Base-by-base conservation (phyloP, 2,329 filamentous ascomycete species). In the Microsporum ferrugineum region DNA sequence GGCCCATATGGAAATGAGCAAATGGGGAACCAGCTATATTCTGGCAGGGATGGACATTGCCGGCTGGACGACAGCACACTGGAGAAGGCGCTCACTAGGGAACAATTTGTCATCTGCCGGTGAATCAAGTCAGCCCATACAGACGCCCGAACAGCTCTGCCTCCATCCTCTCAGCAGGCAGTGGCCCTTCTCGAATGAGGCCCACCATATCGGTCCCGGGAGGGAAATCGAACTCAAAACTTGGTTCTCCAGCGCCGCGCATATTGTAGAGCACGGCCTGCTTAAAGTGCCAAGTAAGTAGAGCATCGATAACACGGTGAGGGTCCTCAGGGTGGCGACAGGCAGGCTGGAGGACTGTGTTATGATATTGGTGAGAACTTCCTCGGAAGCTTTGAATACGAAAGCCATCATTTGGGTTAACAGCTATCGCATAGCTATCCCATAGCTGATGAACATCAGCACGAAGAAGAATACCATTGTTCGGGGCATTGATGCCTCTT, bases 401-500 rank as follows among this genome's bases (percentile, higher is more conserved):
- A 56, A 70, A 66, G 31, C 43, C 39, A 36, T 62, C 56, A 45
- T 68, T 61, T 7, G 66, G 68, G 45, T 71, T 68, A 5, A 71
- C 65, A 4, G 66, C 66, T 29, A 71, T 33, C 4, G 17, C 6
- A 61, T 67, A 71, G 8, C 27, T 33, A 39, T 70, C 66, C 57
- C 67, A 71, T 2, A 65, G 53, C 8, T 41, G 2, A 59, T 70
- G 70, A 10, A 69, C 53, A 45, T 62, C 43, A 2, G 27, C 12
- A 2, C 23, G 51, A 2, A 71, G 62, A 7, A 71, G 64, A 14
- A 71, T 33, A 5, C 70, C 70, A 63, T 70, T 71, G 55, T 70
- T 67, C 7, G 66, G 51, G 17, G 67, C 69, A 58, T 70, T 66
- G n/a, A 71, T 57, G 17, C 58, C 69, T 1, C 23, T 59, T 17